phyloP scores from a whole-genome alignment of 306 rosid genomes.

The Ormosia emarginata region DNA sequence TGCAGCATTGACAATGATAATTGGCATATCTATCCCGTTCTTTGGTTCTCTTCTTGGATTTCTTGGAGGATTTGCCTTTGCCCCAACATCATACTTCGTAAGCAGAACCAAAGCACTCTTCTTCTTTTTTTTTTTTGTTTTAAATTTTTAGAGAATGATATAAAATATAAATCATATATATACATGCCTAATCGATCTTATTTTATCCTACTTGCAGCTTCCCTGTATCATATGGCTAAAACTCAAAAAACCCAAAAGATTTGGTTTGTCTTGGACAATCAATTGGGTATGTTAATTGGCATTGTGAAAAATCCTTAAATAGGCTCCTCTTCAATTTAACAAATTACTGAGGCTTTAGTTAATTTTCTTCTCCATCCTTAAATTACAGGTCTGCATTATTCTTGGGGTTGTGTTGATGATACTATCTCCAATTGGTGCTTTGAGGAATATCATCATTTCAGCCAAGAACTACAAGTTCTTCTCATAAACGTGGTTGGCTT shows the following conservation, averaged over 20 bases:
- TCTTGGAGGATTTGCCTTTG: conserved; percentile 86
- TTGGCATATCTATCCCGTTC: conserved; percentile 70
- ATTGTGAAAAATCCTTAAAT: not conserved
- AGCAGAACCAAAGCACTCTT: not conserved
- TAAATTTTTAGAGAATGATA: not conserved
- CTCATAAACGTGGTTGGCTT: conserved; percentile 37
- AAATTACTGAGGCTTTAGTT: not conserved
- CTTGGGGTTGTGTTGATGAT: conserved; percentile 56
- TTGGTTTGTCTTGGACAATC: conserved; percentile 53
- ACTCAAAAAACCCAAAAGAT: conserved; percentile 53
- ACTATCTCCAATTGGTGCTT: conserved; percentile 70
- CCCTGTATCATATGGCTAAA: conserved; percentile 87
- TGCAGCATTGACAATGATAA: conserved; percentile 58
- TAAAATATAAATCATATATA: not conserved
- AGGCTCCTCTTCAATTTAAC: not conserved
- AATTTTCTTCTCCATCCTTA: not conserved
- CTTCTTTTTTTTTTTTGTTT: not conserved
- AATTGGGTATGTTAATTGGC: conserved; percentile 56
- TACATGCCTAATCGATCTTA: not conserved
- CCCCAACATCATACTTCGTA: conserved; percentile 79
- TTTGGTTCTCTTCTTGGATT: conserved; percentile 86
- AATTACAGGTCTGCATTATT: conserved; percentile 53
- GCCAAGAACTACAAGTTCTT: conserved; percentile 61
- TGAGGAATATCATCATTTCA: conserved; percentile 50
- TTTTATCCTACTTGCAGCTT: conserved; percentile 41